Base-by-base conservation (phyloP, 169 alveolate species). In the Plasmodium coatneyi region DNA sequence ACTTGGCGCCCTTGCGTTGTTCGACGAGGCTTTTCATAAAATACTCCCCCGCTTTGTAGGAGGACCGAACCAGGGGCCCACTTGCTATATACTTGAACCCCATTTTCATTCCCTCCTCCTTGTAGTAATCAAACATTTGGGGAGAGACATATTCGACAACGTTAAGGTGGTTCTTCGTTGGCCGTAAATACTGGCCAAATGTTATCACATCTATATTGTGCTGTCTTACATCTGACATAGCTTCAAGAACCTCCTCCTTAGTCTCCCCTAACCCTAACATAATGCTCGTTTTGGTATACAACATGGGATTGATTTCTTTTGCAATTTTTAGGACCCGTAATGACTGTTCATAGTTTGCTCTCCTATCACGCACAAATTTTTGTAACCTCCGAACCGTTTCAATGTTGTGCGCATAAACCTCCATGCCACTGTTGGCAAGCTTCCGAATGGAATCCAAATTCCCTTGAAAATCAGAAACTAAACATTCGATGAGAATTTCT, bases 241-340 rank as follows among this genome's bases (percentile, higher is more conserved):
- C 80, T 54, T 83, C 54, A 5, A 89, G 56, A 16, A 94, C 96
- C 87, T 94, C 97, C 10, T 71, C 96, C 36, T 86, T 86, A 14
- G 96, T 90, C 76, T 94, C 97, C 2, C 96, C 97, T 84, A 94
- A 84, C 1, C 96, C 96, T 81, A 96, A 80, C 97, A 96, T 94
- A 32, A 96, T 25, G 39, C 96, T 92, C n/a, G 96, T 82, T 70
- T 94, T 96, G 30, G 97, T 96, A 34, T 81, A 96, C 36, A 96
- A 54, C n/a, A 49, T 30, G 3, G 96, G 95, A 49, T 95, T 86
- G 52, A 74, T 56, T 72, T 93, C 90, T 76, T 96, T 96, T 30
- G 96, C 97, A 1, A 9, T 49, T 78, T 72, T 83, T 34, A 96
- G 80, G 3, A 95, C 96, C 6, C 54, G 56, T 81, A 93, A 30